These are phyloP conservation scores for Tolypocladium ophioglossoides DNA, from an alignment of 2,329 filamentous ascomycete species.

Conservation along the genomic window DNA sequence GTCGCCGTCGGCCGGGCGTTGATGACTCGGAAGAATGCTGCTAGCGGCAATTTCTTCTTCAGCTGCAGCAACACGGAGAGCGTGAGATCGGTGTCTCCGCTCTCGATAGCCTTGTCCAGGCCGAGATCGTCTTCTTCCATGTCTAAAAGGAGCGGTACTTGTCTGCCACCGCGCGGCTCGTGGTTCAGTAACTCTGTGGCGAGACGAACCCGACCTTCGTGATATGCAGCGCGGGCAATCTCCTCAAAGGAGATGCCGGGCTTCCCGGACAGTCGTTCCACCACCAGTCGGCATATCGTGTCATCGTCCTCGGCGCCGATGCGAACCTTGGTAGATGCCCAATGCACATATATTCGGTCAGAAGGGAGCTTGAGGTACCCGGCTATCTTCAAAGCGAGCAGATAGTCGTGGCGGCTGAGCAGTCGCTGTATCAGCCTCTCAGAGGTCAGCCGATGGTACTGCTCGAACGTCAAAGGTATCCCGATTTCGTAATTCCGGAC, in stretches of 20 bases:
- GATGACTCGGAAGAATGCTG: slow-evolving; percentile 86
- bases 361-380: slow-evolving; percentile 78
- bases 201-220: slow-evolving; percentile 81
- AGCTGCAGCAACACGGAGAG: slow-evolving; percentile 79
- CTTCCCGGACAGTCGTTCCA: slow-evolving; percentile 77
- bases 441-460: slow-evolving; percentile 82
- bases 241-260: slow-evolving; percentile 91
- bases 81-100: slow-evolving; percentile 88
- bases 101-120: slow-evolving; percentile 92
- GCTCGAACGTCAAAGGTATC: slow-evolving; percentile 82
- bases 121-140: slow-evolving; percentile 96
- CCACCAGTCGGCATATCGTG: slow-evolving; percentile 73
- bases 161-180: slow-evolving; percentile 87
- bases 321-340: slow-evolving; percentile 91
- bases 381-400: slow-evolving; percentile 80
- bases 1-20: slow-evolving; percentile 78
- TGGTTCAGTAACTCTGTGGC: slow-evolving; percentile 88
- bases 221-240: slow-evolving; percentile 85
- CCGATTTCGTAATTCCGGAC: slow-evolving; percentile 87
- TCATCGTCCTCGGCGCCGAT: slow-evolving; percentile 79
- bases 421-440: slow-evolving; percentile 80
- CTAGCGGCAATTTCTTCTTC: slow-evolving; percentile 81
- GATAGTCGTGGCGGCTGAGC: slow-evolving; percentile 81
- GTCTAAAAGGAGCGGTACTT: slow-evolving; percentile 82
- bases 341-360: slow-evolving; percentile 89